A percentile compares a stretch with the other conserved stretches of the same genome.
Conservation (phyloP, 140 eudicot species). For the Anethum foeniculum region DNA sequence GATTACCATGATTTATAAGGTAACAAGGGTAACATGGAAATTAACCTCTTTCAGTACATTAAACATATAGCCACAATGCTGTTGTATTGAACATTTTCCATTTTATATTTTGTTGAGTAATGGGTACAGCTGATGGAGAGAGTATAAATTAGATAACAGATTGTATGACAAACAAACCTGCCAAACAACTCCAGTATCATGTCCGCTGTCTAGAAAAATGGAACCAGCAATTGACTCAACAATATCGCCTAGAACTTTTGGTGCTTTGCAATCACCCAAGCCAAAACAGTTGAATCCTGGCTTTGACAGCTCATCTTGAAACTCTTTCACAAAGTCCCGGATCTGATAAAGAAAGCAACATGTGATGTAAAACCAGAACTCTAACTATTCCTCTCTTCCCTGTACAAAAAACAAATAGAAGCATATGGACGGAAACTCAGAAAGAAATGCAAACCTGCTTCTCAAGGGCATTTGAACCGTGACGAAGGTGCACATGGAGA, state of each 20-base stretch:
- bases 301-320: conserved; percentile 51
- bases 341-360: conserved; percentile 38
- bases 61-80: not conserved
- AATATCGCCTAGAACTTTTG: conserved; percentile 98
- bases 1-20: not conserved
- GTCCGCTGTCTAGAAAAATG: conserved; percentile 68
- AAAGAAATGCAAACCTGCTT: conserved; percentile 52
- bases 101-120: not conserved
- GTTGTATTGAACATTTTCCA: not conserved
- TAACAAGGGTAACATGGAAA: not conserved
- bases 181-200: conserved; percentile 77
- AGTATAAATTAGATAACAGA: not conserved
- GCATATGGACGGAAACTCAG: not conserved
- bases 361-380: not conserved
- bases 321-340: conserved; percentile 89
- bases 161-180: conserved; percentile 33
- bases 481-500: conserved; percentile 89
- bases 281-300: conserved; percentile 96
- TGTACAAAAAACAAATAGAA: not conserved
- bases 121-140: not conserved
- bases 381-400: not conserved
- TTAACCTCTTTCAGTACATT: not conserved
- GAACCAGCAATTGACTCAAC: conserved; percentile 98
- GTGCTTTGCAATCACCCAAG: conserved; percentile 98
- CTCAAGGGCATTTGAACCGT: conserved; percentile 94